These are phyloP conservation scores for Mycena rebaudengoi DNA, from an alignment of 768 basidiomycete species.

Conservation along the genomic window DNA sequence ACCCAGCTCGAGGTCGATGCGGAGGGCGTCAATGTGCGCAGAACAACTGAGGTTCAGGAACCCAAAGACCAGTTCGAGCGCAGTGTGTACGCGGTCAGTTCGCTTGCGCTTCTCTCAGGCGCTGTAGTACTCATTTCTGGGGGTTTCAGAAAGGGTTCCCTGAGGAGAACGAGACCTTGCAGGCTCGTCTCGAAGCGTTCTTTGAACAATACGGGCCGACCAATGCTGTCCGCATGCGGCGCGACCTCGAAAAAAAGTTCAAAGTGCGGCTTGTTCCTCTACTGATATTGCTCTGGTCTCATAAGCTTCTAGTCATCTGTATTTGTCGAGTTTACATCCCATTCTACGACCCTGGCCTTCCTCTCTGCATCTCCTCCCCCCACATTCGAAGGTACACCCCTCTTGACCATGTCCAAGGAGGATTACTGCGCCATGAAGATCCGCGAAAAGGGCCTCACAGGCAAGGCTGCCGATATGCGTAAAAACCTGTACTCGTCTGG, in stretches of 20 bases:
- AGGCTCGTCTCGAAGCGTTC: constrained; percentile 79
- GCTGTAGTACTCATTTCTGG: background rate
- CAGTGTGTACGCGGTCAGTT: constrained; percentile 88
- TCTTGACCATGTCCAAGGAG: constrained; percentile 91
- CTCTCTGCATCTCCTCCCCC: constrained; percentile 85
- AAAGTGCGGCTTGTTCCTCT: constrained; percentile 12
- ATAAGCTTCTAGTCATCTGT: constrained; percentile 59
- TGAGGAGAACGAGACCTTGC: constrained; percentile 67
- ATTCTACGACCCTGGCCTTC: constrained; percentile 75
- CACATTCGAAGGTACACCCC: constrained; percentile 76
- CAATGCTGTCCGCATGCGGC: constrained; percentile 88
- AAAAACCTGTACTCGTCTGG: constrained; percentile 60
- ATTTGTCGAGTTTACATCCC: constrained; percentile 89
- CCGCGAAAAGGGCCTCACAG: constrained; percentile 89
- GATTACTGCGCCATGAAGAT: constrained; percentile 96
- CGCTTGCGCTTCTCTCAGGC: background rate
- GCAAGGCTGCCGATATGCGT: constrained; percentile 70
- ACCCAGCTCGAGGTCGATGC: constrained; percentile 78
- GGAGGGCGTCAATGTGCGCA: constrained; percentile 74
- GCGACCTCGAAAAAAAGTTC: constrained; percentile 52
- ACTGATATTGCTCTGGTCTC: background rate
- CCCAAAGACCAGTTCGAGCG: constrained; percentile 84
- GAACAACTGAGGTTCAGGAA: constrained; percentile 77
- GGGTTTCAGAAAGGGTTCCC: constrained; percentile 85
- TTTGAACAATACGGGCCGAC: constrained; percentile 81